phyloP scores from a whole-genome alignment of 73 alveolate species.

The Paramecium caudatum region DNA sequence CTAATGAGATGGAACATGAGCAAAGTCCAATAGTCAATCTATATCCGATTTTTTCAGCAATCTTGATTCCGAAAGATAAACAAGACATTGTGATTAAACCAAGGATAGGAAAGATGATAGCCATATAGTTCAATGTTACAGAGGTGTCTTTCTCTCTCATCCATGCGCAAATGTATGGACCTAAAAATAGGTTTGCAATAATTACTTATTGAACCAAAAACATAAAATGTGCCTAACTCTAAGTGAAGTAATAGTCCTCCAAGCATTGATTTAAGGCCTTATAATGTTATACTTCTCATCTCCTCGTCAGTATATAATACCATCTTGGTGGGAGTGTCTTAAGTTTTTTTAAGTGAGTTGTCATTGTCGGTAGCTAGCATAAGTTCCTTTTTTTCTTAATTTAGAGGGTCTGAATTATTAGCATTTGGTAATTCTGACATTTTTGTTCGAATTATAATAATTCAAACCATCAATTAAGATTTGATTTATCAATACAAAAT shows the following conservation, averaged over 20 bases:
- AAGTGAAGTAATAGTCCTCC: conserved; percentile 41
- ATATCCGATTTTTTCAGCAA: conserved; percentile 49
- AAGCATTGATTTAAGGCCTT: not conserved
- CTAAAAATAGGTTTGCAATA: not conserved
- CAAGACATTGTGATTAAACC: conserved; percentile 38
- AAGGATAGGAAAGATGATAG: conserved; percentile 37
- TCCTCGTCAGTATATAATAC: conserved; percentile 13
- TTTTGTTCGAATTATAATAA: not conserved
- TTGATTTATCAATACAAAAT: not conserved
- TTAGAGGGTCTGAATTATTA: not conserved
- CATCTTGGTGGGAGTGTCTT: not conserved
- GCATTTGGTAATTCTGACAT: conserved; percentile 41
- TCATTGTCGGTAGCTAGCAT: not conserved
- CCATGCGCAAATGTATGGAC: conserved; percentile 45
- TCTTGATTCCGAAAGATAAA: conserved; percentile 42
- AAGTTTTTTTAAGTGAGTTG: conserved; percentile 3
- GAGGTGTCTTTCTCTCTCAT: conserved; percentile 9
- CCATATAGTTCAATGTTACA: conserved; percentile 33
- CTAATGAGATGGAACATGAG: not conserved
- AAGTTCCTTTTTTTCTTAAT: not conserved
- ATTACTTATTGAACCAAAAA: conserved; percentile 47
- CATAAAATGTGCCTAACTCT: conserved; percentile 49
- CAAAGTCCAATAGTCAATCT: not conserved
- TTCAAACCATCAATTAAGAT: not conserved
- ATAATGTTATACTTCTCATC: not conserved